Percentiles rank a stretch among this genome's conserved stretches.
Evolutionary conservation across 1,139 yeast genomes (phyloP).

Genomic region (Suhomyces maxii): DNA sequence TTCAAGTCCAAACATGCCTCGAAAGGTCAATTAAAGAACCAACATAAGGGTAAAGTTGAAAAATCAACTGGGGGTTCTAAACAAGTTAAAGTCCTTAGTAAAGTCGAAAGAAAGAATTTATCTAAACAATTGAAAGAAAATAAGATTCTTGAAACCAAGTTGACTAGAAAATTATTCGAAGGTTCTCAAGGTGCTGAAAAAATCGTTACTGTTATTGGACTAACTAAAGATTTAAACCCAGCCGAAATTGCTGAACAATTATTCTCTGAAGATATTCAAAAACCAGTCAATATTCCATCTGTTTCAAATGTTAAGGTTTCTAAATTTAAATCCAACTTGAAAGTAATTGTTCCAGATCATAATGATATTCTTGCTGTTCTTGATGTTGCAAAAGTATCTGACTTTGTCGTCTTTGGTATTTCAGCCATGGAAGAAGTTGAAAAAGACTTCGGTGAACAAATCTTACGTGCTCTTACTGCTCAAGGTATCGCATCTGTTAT

Average conservation of each 20-base stretch:
- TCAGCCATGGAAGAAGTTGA: slow-evolving; percentile 87
- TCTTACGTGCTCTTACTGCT: slow-evolving; percentile 80
- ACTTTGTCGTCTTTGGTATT: slow-evolving; percentile 81
- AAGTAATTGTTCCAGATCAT: slow-evolving; percentile 74
- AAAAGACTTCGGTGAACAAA: slow-evolving; percentile 76
- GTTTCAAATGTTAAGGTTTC: slow-evolving; percentile 51
- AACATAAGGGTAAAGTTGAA: slow-evolving; percentile 86
- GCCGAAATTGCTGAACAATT: slow-evolving; percentile 55
- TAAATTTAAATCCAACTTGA: slow-evolving; percentile 74
- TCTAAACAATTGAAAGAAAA: slow-evolving; percentile 75
- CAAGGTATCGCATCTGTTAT: slow-evolving; percentile 89
- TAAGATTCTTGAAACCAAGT: slow-evolving; percentile 58
- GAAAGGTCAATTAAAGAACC: slow-evolving; percentile 82
- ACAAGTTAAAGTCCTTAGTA: slow-evolving; percentile 48
- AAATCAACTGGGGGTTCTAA: slow-evolving; percentile 44
- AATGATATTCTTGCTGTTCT: slow-evolving; percentile 64
- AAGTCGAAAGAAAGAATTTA: slow-evolving; percentile 74
- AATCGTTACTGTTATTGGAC: slow-evolving; percentile 75
- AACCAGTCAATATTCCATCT: slow-evolving; percentile 36
- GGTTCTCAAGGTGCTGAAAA: slow-evolving; percentile 81
- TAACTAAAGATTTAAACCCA: slow-evolving; percentile 70
- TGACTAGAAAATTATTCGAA: slow-evolving; percentile 68
- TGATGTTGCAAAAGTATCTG: slow-evolving; percentile 88
- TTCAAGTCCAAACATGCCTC: slow-evolving; percentile 90
- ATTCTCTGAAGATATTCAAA: slow-evolving; percentile 32